Conservation (phyloP, 2,329 filamentous ascomycete genomes). For the Davidsoniella australis region DNA sequence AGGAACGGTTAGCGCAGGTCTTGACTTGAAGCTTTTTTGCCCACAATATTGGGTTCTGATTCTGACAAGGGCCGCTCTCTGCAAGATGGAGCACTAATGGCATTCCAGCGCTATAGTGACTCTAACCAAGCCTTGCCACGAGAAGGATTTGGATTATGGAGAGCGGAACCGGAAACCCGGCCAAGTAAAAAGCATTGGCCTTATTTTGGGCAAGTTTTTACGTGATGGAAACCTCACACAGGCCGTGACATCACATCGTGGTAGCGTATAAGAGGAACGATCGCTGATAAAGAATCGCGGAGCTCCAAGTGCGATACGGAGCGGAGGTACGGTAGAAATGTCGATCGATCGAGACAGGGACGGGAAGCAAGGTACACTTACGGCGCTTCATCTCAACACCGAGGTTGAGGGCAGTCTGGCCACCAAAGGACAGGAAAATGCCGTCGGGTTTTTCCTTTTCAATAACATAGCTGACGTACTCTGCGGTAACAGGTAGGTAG, state of each 20-base stretch:
- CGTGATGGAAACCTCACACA: slow-evolving; percentile 4
- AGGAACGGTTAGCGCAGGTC: slow-evolving; percentile 1
- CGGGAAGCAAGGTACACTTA: slow-evolving; percentile 4
- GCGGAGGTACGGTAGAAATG: neutral
- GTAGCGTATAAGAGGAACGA: neutral
- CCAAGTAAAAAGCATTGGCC: slow-evolving; percentile 7
- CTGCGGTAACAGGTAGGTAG: slow-evolving; percentile 91
- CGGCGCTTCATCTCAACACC: slow-evolving; percentile 91
- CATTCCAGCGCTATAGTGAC: neutral
- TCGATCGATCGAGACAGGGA: neutral
- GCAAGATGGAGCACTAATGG: neutral
- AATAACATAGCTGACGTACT: slow-evolving; percentile 96
- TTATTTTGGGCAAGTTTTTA: slow-evolving; percentile 1
- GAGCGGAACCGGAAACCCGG: slow-evolving; percentile 6
- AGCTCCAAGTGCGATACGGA: slow-evolving; percentile 7
- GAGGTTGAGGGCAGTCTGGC: slow-evolving; percentile 90
- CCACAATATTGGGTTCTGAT: neutral
- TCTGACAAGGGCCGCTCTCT: neutral
- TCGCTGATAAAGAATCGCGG: neutral
- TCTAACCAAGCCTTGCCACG: neutral
- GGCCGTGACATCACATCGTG: slow-evolving; percentile 2
- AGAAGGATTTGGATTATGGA: neutral
- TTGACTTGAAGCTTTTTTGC: neutral
- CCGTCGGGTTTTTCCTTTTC: slow-evolving; percentile 91
- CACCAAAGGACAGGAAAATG: slow-evolving; percentile 93